A percentile compares a stretch with the other conserved stretches of the same genome.
phyloP scores from a whole-genome alignment of 2,329 filamentous ascomycete species.

The Arthrobotrys megalospora region DNA sequence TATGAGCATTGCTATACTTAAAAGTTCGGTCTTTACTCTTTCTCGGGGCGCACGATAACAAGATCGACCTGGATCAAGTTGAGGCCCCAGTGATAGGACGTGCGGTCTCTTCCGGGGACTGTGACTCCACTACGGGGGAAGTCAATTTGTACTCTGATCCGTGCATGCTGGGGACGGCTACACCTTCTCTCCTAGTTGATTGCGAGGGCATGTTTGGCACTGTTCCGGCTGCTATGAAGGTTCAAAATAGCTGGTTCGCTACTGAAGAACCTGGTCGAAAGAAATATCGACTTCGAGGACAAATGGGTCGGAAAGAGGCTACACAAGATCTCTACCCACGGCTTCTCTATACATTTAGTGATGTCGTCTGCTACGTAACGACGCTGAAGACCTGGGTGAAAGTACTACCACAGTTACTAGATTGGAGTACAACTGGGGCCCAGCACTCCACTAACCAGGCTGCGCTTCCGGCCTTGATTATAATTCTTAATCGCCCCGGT shows the following conservation, averaged over 20 bases:
- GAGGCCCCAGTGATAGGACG: neutral
- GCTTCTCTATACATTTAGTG: conserved; percentile 42
- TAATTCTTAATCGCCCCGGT: conserved; percentile 2
- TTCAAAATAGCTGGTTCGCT: conserved; percentile 7
- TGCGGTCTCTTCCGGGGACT: too few species aligned
- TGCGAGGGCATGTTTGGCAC: conserved; percentile 22
- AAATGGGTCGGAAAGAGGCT: neutral
- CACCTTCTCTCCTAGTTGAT: conserved; percentile 15
- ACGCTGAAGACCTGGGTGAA: neutral
- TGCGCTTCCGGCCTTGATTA: conserved; percentile 33
- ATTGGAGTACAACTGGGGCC: conserved; percentile 31
- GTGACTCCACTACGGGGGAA: conserved; percentile 12
- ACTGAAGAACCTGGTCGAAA: neutral
- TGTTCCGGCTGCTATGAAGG: neutral
- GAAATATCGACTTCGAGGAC: neutral
- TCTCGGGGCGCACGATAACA: neutral
- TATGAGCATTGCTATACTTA: neutral
- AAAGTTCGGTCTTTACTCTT: conserved; percentile 12
- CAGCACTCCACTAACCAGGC: conserved; percentile 35
- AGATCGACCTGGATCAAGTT: neutral
- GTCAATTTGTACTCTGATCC: conserved; percentile 34
- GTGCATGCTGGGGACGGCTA: neutral
- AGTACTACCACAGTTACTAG: neutral
- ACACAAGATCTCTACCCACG: conserved; percentile 27
- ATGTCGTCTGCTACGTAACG: conserved; percentile 30